Evolutionary conservation across 495 filamentous ascomycete genomes (phyloP), one percentile per base, ranked within the genome.

Genomic region (Physcia stellaris): DNA sequence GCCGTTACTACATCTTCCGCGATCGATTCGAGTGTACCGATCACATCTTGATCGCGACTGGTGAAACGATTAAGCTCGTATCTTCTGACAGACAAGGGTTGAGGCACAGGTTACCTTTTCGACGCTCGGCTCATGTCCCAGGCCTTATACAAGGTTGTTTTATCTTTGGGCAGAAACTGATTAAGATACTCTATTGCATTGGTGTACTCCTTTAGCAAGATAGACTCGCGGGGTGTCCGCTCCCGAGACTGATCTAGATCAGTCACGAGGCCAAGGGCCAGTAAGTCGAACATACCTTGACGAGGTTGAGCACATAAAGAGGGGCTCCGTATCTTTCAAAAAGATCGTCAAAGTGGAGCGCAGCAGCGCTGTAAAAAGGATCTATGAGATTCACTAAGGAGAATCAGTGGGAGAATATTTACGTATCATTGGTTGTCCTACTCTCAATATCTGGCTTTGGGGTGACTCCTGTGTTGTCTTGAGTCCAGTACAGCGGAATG

Each of bases 91-190:
- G n/a, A n/a, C n/a, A n/a, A n/a, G n/a, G n/a, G n/a, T n/a, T n/a
- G n/a, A n/a, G n/a, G 5, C 29, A 19, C 7, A n/a, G 17, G 18
- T 40, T 39, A 49, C 39, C 68, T 83, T 53, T 96, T 98, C 7
- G 90, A 77, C 20, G 92, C 92, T 44, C 88, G 73, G 42, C 86
- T 92, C 90, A 98, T 98, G 55, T 98, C 90, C 79, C 87, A 98
- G 10, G 90, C 85, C 39, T 85, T 81, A 56, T 98, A 86, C 5
- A 84, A 74, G 43, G 96, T 87, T 58, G 84, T 86, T 41, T 83
- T 84, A 30, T 78, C 76, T 6, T 60, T 55, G 0, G 92, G 92
- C 4, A 98, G 67, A 43, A 92, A 95, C 52, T 95, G 90, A 47
- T 96, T 98, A 29, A 98, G 75, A 51, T 96, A 98, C 30, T 76